A percentile compares a stretch with the other conserved stretches of the same genome.
phyloP scores from a whole-genome alignment of 805 yeast species.

The Myxozyma lipomycoides region DNA sequence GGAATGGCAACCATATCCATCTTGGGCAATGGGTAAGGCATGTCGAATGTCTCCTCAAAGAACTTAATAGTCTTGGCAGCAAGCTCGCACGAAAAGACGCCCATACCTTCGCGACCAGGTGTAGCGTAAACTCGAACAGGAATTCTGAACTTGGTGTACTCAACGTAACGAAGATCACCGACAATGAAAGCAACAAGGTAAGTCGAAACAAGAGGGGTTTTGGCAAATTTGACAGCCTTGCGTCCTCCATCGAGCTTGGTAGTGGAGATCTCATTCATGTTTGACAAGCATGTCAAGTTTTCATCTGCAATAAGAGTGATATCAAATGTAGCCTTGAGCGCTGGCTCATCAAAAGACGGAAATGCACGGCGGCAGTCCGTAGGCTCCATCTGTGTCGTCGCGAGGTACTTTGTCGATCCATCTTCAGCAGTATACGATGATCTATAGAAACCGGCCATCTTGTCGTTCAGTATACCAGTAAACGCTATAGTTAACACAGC shows the following conservation, averaged over 20 bases:
- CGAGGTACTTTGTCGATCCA: constrained; percentile 55
- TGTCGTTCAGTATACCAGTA: constrained; percentile 58
- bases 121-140: constrained; percentile 71
- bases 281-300: constrained; percentile 57
- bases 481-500: constrained; percentile 49
- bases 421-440: constrained; percentile 54
- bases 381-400: constrained; percentile 70
- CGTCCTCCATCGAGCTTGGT: constrained; percentile 40
- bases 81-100: constrained; percentile 57
- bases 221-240: constrained; percentile 51
- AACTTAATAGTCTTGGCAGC: constrained; percentile 63
- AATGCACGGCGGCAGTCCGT: constrained; percentile 75
- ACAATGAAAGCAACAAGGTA: constrained; percentile 70
- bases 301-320: constrained; percentile 53
- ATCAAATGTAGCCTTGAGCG: constrained; percentile 61
- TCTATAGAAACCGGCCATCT: constrained; percentile 76
- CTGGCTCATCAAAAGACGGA: constrained; percentile 73
- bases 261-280: constrained; percentile 55
- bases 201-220: constrained; percentile 70
- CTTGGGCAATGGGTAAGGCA: constrained; percentile 76
- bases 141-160: constrained; percentile 50
- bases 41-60: constrained; percentile 62
- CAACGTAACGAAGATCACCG: constrained; percentile 63
- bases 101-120: constrained; percentile 59
- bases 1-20: constrained; percentile 77